Conservation (phyloP, 768 basidiomycete species). For the Termitomyces heimii region DNA sequence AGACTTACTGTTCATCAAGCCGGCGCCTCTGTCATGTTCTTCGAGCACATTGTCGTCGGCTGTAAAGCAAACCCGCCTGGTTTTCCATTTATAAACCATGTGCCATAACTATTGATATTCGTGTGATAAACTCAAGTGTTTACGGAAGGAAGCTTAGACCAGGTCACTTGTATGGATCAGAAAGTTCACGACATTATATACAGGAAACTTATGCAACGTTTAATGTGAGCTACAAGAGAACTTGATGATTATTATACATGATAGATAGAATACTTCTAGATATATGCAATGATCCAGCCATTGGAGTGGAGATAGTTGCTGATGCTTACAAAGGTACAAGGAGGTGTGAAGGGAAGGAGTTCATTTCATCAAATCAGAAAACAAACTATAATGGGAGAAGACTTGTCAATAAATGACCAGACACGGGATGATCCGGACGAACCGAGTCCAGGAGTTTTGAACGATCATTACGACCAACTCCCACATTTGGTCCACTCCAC, state of each 20-base stretch:
- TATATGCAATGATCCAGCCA: slow-evolving; percentile 13
- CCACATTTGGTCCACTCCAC: slow-evolving; percentile 22
- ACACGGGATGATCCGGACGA: slow-evolving; percentile 20
- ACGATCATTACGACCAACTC: slow-evolving; percentile 22
- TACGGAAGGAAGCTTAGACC: background rate
- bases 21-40: background rate
- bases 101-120: background rate
- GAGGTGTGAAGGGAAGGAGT: background rate
- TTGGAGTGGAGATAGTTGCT: background rate
- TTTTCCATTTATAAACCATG: background rate
- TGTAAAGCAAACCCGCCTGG: background rate
- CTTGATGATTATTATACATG: slow-evolving; percentile 6
- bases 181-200: background rate
- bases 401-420: background rate
- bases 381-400: slow-evolving; percentile 13
- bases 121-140: background rate
- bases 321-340: background rate
- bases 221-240: slow-evolving; percentile 7
- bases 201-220: background rate
- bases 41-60: background rate
- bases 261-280: slow-evolving; percentile 9
- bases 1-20: background rate
- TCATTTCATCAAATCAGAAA: slow-evolving; percentile 8
- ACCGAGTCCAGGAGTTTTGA: slow-evolving; percentile 25
- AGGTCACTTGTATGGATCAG: background rate